Evolutionary conservation across 2,329 filamentous ascomycete genomes (phyloP), one percentile per base, ranked within the genome.

Genomic region (Aspergillus alliaceus): DNA sequence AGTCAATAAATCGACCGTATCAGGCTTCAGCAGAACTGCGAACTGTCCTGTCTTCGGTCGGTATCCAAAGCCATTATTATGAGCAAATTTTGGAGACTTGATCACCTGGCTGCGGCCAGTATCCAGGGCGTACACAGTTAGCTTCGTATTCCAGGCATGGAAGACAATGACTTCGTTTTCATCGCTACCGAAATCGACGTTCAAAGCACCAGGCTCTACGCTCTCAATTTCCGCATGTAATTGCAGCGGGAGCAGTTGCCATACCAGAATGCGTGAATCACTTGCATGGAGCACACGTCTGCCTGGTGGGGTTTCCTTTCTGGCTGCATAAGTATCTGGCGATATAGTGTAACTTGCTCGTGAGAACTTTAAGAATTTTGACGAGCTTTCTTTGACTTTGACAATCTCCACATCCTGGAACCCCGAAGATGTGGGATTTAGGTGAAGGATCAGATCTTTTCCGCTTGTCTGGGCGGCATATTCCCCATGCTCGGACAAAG

Each of bases 161-260:
- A 77, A 75, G 6, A 73, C 64, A 40, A 78, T 66, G 4, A 76
- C 51, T 37, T 77, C 75, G 37, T 72, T 70, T 25, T 72, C 66
- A 24, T 70, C 64, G 1, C 67, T 64, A 1, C 75, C 74, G 56
- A 77, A 78, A 29, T 77, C 75, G 15, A 74, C 61, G 15, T 72
- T 68, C 50, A 75, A 58, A n/a, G 62, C 62, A 2, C 69, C 68
- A 0, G 70, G 63, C 31, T 78, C 76, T 24, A 76, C 62, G 35
- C 68, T 71, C 50, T 77, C 73, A n/a, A 78, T 76, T 37, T 77
- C 72, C 9, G 74, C 76, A 22, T 70, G 64, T 59, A 70, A 68
- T 54, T 71, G 67, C 39, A 76, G 59, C 6, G 75, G 68, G n/a
- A 70, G 54, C 20, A 75, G 46, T 54, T 75, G 67, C 72, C 72